Percentiles rank a stretch among this genome's conserved stretches.
Evolutionary conservation across 208 protist species (phyloP).

Genomic region (Trichomonas tenax): DNA sequence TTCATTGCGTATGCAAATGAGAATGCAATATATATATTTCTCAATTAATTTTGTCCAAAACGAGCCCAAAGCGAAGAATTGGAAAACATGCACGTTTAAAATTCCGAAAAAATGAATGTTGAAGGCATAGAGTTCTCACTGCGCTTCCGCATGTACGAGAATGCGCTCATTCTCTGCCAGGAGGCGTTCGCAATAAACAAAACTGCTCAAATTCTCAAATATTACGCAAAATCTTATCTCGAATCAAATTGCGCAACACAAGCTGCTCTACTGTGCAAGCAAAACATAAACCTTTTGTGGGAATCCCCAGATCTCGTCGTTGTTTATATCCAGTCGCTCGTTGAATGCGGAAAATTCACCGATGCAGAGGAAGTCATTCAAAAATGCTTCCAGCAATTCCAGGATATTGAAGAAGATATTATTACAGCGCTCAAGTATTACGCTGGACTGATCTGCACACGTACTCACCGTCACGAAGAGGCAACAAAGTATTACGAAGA

Average conservation of each 20-base stretch:
- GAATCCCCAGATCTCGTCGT: not conserved
- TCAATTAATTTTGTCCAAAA: no score
- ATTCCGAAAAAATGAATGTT: not conserved
- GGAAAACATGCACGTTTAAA: not conserved
- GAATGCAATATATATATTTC: no score
- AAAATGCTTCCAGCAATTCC: not conserved
- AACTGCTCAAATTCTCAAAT: not conserved
- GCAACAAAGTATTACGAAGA: not conserved
- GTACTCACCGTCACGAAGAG: not conserved
- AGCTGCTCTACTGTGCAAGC: not conserved
- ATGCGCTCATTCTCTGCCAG: not conserved
- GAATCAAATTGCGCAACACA: not conserved
- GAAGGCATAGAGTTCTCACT: conserved; percentile 3
- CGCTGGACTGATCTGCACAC: not conserved
- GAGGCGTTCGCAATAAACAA: not conserved
- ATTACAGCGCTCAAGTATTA: not conserved
- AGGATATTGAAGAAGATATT: not conserved
- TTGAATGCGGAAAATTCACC: not conserved
- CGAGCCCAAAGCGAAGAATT: no score
- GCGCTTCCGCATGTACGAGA: not conserved
- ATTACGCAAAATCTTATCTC: not conserved
- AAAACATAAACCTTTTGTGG: not conserved
- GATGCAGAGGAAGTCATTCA: not conserved
- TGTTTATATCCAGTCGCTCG: not conserved
- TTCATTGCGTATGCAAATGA: no score